Conservation (phyloP, 2,329 filamentous ascomycete species). For the Emergomyces orientalis region DNA sequence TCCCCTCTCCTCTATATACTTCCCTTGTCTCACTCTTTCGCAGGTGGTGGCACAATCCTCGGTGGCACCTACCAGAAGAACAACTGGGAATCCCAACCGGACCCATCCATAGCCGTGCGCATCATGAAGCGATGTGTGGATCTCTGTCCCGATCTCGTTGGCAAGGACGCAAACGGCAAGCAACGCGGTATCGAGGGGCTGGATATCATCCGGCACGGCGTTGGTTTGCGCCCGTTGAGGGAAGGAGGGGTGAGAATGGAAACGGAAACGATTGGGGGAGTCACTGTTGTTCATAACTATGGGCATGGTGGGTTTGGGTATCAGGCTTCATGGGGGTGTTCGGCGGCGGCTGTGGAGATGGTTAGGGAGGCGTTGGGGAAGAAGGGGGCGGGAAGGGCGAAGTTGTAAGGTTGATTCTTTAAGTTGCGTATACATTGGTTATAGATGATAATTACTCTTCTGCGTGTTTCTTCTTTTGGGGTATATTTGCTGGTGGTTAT, state of each 20-base stretch:
- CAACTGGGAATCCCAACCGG: conserved; percentile 69
- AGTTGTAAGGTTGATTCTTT: neutral
- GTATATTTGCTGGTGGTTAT: too few relatives aligned
- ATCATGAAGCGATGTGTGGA: conserved; percentile 63
- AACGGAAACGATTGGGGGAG: conserved; percentile 55
- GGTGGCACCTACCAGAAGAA: conserved; percentile 77
- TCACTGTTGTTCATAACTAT: conserved; percentile 42
- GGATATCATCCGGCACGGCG: conserved; percentile 68
- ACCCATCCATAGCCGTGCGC: conserved; percentile 66
- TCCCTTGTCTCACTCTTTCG: neutral
- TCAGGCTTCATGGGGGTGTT: conserved; percentile 58
- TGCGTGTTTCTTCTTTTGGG: neutral
- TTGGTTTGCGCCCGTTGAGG: conserved; percentile 69
- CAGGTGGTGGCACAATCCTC: conserved; percentile 69
- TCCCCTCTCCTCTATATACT: neutral
- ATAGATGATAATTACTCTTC: neutral
- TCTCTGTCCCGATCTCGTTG: conserved; percentile 34
- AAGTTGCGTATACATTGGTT: neutral
- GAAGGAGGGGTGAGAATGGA: conserved; percentile 67
- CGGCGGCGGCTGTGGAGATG: conserved; percentile 55
- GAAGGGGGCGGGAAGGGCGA: conserved; percentile 11
- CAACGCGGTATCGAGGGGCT: conserved; percentile 56
- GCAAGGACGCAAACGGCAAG: conserved; percentile 38
- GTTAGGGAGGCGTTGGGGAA: conserved; percentile 46
- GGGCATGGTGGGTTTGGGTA: conserved; percentile 52